These are phyloP conservation scores for Lasiosphaeria ovina DNA, from an alignment of 495 filamentous ascomycete genomes.

Conservation along the genomic window DNA sequence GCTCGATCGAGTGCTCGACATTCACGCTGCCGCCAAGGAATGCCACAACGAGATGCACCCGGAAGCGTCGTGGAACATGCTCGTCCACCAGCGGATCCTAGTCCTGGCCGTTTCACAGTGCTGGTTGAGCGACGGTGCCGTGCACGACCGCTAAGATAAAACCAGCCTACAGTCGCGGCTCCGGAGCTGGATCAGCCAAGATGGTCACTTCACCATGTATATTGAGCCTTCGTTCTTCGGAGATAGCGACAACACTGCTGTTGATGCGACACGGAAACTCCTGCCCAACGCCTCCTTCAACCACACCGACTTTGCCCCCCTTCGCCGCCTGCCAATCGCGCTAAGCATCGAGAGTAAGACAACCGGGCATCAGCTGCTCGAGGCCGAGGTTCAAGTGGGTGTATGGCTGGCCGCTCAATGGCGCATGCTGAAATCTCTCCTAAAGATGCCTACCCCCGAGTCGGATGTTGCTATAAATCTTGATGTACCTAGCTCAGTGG, in stretches of 20 bases:
- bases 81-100: neutral
- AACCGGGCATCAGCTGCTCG: neutral
- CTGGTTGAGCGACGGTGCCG: neutral
- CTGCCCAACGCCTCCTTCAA: neutral
- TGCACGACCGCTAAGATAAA: neutral
- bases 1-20: no score
- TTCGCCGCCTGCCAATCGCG: neutral
- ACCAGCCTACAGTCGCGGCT: neutral
- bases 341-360: neutral
- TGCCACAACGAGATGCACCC: no score
- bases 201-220: neutral
- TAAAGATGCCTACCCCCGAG: no score
- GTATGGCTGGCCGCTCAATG: neutral
- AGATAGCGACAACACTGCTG: neutral
- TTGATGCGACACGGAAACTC: neutral
- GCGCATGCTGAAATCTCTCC: neutral
- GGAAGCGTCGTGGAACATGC: no score
- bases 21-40: no score
- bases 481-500: neutral
- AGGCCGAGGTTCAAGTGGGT: neutral
- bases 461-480: neutral
- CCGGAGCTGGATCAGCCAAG: neutral
- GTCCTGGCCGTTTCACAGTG: neutral
- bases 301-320: neutral
- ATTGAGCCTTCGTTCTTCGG: neutral